phyloP scores from a whole-genome alignment of 176 grass and related monocot species.

The Bolboschoenus planiculmis region DNA sequence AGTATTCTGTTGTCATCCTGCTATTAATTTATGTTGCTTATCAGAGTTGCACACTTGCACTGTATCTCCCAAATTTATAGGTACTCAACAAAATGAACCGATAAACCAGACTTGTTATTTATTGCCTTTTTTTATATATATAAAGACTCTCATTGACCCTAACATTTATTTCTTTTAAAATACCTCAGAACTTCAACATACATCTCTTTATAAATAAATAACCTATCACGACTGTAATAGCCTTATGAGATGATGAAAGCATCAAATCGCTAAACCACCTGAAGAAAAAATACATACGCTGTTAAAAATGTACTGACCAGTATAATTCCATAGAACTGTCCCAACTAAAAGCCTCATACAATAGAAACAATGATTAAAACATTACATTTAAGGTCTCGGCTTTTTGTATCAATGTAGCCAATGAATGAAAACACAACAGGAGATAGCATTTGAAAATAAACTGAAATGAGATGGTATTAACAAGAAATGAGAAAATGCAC shows the following conservation, averaged over 20 bases:
- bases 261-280: neutral
- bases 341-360: neutral
- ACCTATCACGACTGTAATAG: too few species aligned
- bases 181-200: too few species aligned
- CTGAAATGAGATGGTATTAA: neutral
- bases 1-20: neutral
- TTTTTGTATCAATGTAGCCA: neutral
- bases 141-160: too few species aligned
- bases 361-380: neutral
- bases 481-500: constrained; percentile 8
- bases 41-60: neutral
- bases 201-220: too few species aligned
- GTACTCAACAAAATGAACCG: neutral
- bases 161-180: too few species aligned
- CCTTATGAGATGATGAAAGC: neutral
- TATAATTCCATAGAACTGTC: neutral
- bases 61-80: neutral
- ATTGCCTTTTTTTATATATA: too few species aligned
- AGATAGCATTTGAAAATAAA: neutral
- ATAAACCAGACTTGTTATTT: neutral
- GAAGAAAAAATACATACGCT: too few species aligned
- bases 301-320: neutral
- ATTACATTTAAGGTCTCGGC: neutral
- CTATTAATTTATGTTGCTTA: neutral
- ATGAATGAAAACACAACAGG: neutral